These are phyloP conservation scores for Xenoacremonium recifei DNA, from an alignment of 2,329 filamentous ascomycete genomes.

Conservation along the genomic window DNA sequence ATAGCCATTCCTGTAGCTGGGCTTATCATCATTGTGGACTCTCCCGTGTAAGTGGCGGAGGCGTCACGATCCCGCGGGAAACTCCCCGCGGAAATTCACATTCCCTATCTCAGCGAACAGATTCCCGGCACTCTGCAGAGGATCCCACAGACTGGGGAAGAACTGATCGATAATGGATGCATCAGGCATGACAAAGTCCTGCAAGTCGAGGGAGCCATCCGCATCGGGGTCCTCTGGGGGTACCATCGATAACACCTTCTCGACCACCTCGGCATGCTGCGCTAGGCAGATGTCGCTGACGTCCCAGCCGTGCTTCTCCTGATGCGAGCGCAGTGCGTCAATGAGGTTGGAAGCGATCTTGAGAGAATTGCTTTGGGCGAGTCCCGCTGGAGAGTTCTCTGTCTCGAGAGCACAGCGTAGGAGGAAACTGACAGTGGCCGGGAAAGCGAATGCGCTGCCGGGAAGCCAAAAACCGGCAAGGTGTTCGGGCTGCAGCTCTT, in stretches of 20 bases:
- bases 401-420: constrained; percentile 47
- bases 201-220: constrained; percentile 17
- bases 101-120: constrained; percentile 1
- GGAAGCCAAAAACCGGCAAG: constrained; percentile 51
- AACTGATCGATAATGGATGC: constrained; percentile 33
- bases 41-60: not conserved
- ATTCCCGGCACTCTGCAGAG: constrained; percentile 34
- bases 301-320: constrained; percentile 44
- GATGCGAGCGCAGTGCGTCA: constrained; percentile 36
- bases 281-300: constrained; percentile 49
- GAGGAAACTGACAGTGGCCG: constrained; percentile 49
- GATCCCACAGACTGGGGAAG: constrained; percentile 35
- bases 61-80: constrained; percentile 4
- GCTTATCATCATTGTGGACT: no score
- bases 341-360: constrained; percentile 43
- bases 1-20: no score
- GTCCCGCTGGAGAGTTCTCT: constrained; percentile 32
- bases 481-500: constrained; percentile 42
- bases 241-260: constrained; percentile 37
- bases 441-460: constrained; percentile 45
- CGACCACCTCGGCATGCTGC: constrained; percentile 46
- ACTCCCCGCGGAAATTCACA: constrained; percentile 6
- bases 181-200: constrained; percentile 31
- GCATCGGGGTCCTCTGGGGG: constrained; percentile 18
- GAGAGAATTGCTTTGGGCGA: constrained; percentile 38